Base-by-base conservation (phyloP, 1,284 basidiomycete genomes). In the Phenoliferia sp. region DNA sequence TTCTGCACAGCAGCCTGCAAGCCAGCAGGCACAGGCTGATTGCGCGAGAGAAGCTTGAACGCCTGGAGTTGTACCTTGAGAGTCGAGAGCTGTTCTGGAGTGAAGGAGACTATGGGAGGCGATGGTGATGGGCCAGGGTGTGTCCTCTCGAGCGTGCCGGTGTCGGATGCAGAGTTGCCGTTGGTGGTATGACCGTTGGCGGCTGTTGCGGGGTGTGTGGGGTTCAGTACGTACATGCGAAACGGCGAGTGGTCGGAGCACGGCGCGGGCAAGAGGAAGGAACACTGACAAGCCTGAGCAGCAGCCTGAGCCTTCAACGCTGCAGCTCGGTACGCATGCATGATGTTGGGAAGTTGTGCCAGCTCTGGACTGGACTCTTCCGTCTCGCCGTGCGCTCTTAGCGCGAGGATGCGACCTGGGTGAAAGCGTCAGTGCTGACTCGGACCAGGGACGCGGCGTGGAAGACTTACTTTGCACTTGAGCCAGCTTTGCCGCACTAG, bases 1-100 rank as follows among this genome's bases (percentile, higher is more conserved):
- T 73, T 52, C 64, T 78, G 61, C 61, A 95, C 87, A 15, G 90
- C 89, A 65, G 89, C 85, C 74, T 92, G 90, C 29, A 98, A 78
- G 69, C 86, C 81, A 3, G 90, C 85, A 19, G 95, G 91, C 50
- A 98, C 83, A 5, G 94, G 88, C 44, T 88, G 79, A 61, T 92
- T 91, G 32, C 88, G 86, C 28, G 84, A 84, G 69, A 98, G 85
- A 68, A 89, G 85, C 77, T 92, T 92, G 83, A 90, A 96, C 0
- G 94, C 92, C 66, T 88, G 85, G 57, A 98, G 92, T 78, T 99
- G 95, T 0, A 89, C 86, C 39, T 63, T 90, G 87, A 50, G 86
- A 32, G 90, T 87, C 55, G 85, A 85, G 63, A 96, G 88, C 77
- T 97, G 94, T 63, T 90, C 89, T 1, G 82, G 82, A 2, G 90